A percentile compares a stretch with the other conserved stretches of the same genome.
Conservation (phyloP, 2,329 filamentous ascomycete genomes). For the Rhinocladiella similis region DNA sequence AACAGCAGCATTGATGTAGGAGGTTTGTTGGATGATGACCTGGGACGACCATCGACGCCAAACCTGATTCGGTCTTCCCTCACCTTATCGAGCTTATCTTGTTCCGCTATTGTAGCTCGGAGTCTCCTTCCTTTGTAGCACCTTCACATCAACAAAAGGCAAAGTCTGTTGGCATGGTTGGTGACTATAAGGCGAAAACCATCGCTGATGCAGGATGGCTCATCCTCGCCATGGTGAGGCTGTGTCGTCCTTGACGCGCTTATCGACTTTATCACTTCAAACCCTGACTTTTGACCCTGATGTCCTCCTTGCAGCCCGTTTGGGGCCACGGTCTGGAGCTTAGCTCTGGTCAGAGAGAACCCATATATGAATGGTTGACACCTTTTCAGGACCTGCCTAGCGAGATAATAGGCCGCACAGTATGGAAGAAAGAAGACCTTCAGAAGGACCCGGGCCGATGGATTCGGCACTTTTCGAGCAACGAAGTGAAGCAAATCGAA, state of each 20-base stretch:
- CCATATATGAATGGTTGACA: slow-evolving; percentile 62
- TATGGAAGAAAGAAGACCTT: slow-evolving; percentile 69
- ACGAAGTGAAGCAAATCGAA: slow-evolving; percentile 69
- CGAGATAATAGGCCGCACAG: slow-evolving; percentile 68
- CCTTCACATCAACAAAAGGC: too few relatives aligned
- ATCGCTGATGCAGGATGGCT: too few relatives aligned
- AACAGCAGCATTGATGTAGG: too few relatives aligned
- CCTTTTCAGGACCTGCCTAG: slow-evolving; percentile 70
- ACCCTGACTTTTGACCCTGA: not conserved
- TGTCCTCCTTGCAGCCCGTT: not conserved
- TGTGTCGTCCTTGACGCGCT: not conserved
- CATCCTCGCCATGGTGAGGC: not conserved
- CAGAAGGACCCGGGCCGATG: slow-evolving; percentile 63
- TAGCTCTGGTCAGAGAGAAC: slow-evolving; percentile 70
- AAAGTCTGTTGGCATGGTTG: too few relatives aligned
- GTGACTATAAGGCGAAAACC: too few relatives aligned
- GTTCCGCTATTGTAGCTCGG: too few relatives aligned
- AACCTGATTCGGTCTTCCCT: too few relatives aligned
- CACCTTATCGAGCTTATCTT: too few relatives aligned
- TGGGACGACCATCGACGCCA: too few relatives aligned
- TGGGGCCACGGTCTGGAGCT: not conserved
- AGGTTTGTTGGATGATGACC: too few relatives aligned
- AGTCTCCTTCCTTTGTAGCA: too few relatives aligned
- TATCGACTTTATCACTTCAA: too few relatives aligned
- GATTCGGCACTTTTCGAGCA: slow-evolving; percentile 66